Conservation (phyloP, 352 stramenopile species). For the Phytophthora nicotianae region DNA sequence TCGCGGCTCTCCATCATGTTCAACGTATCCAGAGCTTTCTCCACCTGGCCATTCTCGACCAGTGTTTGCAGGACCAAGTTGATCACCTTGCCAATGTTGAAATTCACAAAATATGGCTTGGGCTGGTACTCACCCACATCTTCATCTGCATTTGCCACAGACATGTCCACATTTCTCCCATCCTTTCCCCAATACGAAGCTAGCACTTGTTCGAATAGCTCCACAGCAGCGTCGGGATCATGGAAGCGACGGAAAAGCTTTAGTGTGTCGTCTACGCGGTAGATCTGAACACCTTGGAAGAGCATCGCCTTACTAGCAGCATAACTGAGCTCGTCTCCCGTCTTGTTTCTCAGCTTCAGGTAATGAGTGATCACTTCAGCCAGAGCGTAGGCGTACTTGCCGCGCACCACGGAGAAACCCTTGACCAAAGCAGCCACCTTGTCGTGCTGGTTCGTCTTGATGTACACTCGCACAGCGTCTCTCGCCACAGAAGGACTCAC, state of each 20-base stretch:
- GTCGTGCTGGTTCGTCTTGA: constrained; percentile 49
- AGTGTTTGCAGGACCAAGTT: constrained; percentile 54
- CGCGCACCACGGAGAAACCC: constrained; percentile 47
- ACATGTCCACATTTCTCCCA: constrained; percentile 1
- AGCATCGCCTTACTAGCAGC: constrained; percentile 59
- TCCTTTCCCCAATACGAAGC: constrained; percentile 41
- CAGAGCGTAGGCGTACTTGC: constrained; percentile 53
- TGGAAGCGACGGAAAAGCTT: constrained; percentile 55
- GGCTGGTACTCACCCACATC: constrained; percentile 9
- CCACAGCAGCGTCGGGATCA: constrained; percentile 42
- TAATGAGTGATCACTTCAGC: constrained; percentile 57
- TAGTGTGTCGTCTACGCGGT: constrained; percentile 48
- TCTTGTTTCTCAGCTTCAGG: constrained; percentile 35
- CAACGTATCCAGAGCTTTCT: constrained; percentile 39
- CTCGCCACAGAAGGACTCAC: constrained; percentile 47
- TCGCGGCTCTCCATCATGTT: constrained; percentile 39
- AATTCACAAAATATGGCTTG: constrained; percentile 35
- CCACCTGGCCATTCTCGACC: constrained; percentile 47
- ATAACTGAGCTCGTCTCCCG: constrained; percentile 55
- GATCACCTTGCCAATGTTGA: constrained; percentile 57
- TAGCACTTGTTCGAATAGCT: constrained; percentile 57
- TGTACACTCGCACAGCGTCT: constrained; percentile 55
- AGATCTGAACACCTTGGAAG: constrained; percentile 52
- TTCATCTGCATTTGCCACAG: constrained; percentile 9
- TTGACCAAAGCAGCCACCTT: constrained; percentile 64